Base-by-base conservation (phyloP, 441 rosid genomes). In the Populus hybrid region DNA sequence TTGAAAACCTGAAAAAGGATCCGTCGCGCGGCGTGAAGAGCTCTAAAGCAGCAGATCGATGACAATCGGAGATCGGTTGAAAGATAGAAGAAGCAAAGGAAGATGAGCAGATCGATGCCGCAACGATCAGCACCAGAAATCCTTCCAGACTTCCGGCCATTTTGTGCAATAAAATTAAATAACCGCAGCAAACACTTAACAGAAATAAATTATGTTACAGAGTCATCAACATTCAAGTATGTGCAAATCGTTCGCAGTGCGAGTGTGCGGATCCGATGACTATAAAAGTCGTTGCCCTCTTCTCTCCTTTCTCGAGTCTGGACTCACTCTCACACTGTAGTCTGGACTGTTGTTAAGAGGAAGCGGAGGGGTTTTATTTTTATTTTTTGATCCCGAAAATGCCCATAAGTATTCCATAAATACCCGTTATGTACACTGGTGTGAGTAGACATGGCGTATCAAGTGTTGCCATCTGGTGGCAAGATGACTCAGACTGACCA, bases 31-130 rank as follows among this genome's bases (percentile, higher is more conserved):
- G 88, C 50, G 77, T 42, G 80, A 93, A 92, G 81, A 96, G 83
- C 78, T 93, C 97, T 6, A 83, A 35, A 80, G 99, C 98, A 35
- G 92, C 97, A 36, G 99, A 94, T 87, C 98, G 92, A 83, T 96
- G 98, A 82, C 92, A 79, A 74, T 89, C 93, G 8, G 96, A 91
- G 82, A 96, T 89, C 66, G 98, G 99, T n/a, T 88, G 89, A 71
- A 86, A 79, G 76, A 87, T 81, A 23, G 94, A 82, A 70, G 93
- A 89, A 72, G 92, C 87, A 69, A 82, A 70, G 35, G 89, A 87
- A 67, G 80, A 70, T 29, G 76, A 78, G 83, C 84, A 88, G 78
- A 91, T 86, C 90, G 90, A 83, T 66, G 88, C 81, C 59, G 83
- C 83, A 24, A 80, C 77, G 24, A 88, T 40, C 68, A 88, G 68